These are phyloP conservation scores for Elasticomyces elasticus DNA, from an alignment of 495 filamentous ascomycete species.

Conservation along the genomic window DNA sequence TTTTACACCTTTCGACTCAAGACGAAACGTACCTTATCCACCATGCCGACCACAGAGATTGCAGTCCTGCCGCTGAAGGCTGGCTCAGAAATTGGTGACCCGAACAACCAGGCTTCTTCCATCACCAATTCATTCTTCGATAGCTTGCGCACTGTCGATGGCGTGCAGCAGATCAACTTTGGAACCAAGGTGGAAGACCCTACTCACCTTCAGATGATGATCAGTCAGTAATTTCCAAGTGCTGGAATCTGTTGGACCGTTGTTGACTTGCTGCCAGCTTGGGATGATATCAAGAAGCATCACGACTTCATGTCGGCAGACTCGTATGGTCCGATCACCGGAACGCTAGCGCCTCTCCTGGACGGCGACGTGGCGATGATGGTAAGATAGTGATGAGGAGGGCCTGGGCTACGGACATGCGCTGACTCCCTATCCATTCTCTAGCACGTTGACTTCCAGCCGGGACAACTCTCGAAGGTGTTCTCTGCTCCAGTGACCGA, in stretches of 20 bases:
- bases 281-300: slow-evolving; percentile 13
- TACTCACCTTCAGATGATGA: slow-evolving; percentile 8
- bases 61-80: slow-evolving; percentile 13
- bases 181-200: slow-evolving; percentile 10
- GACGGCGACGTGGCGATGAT: slow-evolving; percentile 3
- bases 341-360: slow-evolving; percentile 3
- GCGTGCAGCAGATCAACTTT: slow-evolving; percentile 18
- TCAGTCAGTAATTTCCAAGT: slow-evolving; percentile 9
- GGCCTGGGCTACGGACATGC: no score
- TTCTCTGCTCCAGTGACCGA: slow-evolving; percentile 20
- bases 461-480: slow-evolving; percentile 3
- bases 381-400: no score
- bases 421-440: no score
- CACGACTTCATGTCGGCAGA: slow-evolving; percentile 12
- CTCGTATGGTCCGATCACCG: slow-evolving; percentile 13
- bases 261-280: slow-evolving; percentile 8
- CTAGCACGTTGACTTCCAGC: slow-evolving; percentile 21
- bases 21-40: no score
- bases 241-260: no score
- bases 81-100: slow-evolving; percentile 13
- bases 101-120: slow-evolving; percentile 3
- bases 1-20: no score
- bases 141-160: slow-evolving; percentile 12
- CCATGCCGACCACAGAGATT: slow-evolving; percentile 20
- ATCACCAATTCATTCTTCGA: slow-evolving; percentile 9